A percentile compares a stretch with the other conserved stretches of the same genome.
These are phyloP conservation scores for Tillandsia fasciculata DNA, from an alignment of 176 grass and related monocot genomes.

Conservation along the genomic window DNA sequence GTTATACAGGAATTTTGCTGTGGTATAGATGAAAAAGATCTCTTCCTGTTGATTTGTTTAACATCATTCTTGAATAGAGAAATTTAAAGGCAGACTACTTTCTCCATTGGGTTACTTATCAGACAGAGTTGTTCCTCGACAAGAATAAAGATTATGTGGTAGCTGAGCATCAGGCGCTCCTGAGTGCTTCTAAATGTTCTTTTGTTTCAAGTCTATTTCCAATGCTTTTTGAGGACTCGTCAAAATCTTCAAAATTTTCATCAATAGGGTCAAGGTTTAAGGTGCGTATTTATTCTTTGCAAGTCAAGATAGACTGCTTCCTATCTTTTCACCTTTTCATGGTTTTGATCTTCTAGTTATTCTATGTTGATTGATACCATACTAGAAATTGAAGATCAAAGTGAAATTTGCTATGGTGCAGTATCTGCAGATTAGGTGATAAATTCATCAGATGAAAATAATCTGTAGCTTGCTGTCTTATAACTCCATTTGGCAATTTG, in stretches of 20 bases:
- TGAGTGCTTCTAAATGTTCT: conserved; percentile 68
- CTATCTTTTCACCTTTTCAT: conserved; percentile 8
- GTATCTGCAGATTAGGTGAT: neutral
- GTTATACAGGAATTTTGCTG: too few relatives aligned
- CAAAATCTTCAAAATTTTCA: conserved; percentile 94
- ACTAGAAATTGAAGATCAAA: too few relatives aligned
- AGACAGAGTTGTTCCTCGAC: conserved; percentile 87
- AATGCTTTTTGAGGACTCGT: conserved; percentile 54
- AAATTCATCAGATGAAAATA: too few relatives aligned
- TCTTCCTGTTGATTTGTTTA: too few relatives aligned
- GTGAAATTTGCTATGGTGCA: neutral
- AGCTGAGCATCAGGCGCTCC: conserved; percentile 75
- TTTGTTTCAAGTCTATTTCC: conserved; percentile 88
- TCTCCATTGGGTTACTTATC: conserved; percentile 69
- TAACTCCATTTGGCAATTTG: too few relatives aligned
- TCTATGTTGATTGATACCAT: neutral
- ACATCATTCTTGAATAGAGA: too few relatives aligned
- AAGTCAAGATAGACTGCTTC: conserved; percentile 16
- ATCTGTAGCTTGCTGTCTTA: too few relatives aligned
- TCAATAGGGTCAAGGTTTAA: conserved; percentile 91
- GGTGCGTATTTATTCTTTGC: conserved; percentile 33
- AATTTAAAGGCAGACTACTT: neutral
- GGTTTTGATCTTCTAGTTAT: conserved; percentile 8
- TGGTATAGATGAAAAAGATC: too few relatives aligned
- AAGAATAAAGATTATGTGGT: conserved; percentile 99